A percentile compares a stretch with the other conserved stretches of the same genome.
Evolutionary conservation across 1,284 basidiomycete genomes (phyloP).

Genomic region (Malassezia equina): DNA sequence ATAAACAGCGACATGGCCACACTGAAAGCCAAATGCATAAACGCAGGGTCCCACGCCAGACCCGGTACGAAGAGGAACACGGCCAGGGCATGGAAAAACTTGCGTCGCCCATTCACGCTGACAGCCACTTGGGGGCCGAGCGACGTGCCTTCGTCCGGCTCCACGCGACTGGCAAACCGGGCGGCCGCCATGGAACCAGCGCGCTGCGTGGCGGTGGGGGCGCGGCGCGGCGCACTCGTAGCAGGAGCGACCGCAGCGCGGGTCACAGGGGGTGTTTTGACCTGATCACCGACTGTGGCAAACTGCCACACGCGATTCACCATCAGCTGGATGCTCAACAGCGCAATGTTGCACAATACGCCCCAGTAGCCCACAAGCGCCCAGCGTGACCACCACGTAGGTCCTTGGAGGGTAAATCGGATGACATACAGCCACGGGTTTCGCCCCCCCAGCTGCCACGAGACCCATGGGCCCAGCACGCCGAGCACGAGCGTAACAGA

Average conservation of each 20-base stretch:
- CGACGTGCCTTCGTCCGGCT: slow-evolving; percentile 1
- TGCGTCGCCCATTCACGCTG: slow-evolving; percentile 83
- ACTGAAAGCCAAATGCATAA: slow-evolving; percentile 86
- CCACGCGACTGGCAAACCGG: background rate
- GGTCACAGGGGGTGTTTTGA: slow-evolving; percentile 11
- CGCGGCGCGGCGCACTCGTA: background rate
- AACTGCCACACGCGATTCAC: slow-evolving; percentile 19
- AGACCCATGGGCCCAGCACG: slow-evolving; percentile 81
- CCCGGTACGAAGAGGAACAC: slow-evolving; percentile 94
- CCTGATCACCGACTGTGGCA: slow-evolving; percentile 17
- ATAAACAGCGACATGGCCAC: slow-evolving; percentile 50
- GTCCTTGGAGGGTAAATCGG: slow-evolving; percentile 58
- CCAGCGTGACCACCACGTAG: slow-evolving; percentile 69
- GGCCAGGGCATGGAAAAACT: slow-evolving; percentile 92
- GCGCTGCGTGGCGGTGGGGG: slow-evolving; percentile 7
- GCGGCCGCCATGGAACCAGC: slow-evolving; percentile 2
- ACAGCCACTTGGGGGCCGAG: slow-evolving; percentile 46
- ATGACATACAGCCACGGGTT: slow-evolving; percentile 82
- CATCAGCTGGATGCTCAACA: slow-evolving; percentile 47
- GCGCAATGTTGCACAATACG: slow-evolving; percentile 65
- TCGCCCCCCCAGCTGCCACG: slow-evolving; percentile 72
- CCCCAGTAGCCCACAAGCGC: slow-evolving; percentile 77
- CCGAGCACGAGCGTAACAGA: slow-evolving; percentile 67
- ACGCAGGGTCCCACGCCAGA: slow-evolving; percentile 83
- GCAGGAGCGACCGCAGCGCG: background rate